Evolutionary conservation across 2,329 filamentous ascomycete genomes (phyloP).

Genomic region (Myriosclerotinia curreyana): DNA sequence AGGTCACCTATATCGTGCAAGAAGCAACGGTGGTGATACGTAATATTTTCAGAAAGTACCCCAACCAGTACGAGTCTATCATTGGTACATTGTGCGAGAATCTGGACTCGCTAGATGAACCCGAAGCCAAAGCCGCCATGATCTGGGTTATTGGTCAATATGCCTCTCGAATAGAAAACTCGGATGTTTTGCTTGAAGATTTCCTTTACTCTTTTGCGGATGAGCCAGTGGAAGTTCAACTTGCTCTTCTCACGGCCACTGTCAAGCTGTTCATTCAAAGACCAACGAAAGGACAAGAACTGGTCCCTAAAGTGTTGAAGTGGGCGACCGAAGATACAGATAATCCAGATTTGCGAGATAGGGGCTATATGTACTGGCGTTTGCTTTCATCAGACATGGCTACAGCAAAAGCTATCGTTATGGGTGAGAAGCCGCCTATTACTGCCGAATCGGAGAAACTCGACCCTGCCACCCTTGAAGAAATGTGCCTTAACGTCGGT

Average conservation of each 20-base stretch:
- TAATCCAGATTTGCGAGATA: slow-evolving; percentile 91
- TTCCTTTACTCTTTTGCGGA: slow-evolving; percentile 93
- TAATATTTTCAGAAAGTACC: slow-evolving; percentile 99
- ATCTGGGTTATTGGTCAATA: slow-evolving; percentile 99
- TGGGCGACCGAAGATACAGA: slow-evolving; percentile 99
- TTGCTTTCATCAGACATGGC: slow-evolving; percentile 88
- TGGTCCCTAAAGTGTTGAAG: slow-evolving; percentile 92
- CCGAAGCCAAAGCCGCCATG: slow-evolving; percentile 96
- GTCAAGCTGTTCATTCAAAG: slow-evolving; percentile 98
- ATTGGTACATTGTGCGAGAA: slow-evolving; percentile 95
- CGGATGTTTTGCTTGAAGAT: slow-evolving; percentile 87
- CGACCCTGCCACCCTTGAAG: slow-evolving; percentile 85
- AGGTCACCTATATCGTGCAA: slow-evolving; percentile 97
- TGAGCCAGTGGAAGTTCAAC: slow-evolving; percentile 91
- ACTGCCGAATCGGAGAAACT: slow-evolving; percentile 94
- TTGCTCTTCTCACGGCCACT: slow-evolving; percentile 89
- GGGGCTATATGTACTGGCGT: slow-evolving; percentile 99
- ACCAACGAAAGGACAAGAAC: slow-evolving; percentile 87
- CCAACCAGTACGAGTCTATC: slow-evolving; percentile 97
- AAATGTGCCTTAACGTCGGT: slow-evolving; percentile 95
- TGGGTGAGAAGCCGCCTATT: slow-evolving; percentile 96
- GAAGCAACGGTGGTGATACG: slow-evolving; percentile 98
- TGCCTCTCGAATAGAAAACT: slow-evolving; percentile 95
- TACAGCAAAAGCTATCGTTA: slow-evolving; percentile 82
- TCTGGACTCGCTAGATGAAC: slow-evolving; percentile 92